Evolutionary conservation across 129 eudicot genomes (phyloP), one percentile per base, ranked within the genome.

Genomic region (Calendula officinalis): DNA sequence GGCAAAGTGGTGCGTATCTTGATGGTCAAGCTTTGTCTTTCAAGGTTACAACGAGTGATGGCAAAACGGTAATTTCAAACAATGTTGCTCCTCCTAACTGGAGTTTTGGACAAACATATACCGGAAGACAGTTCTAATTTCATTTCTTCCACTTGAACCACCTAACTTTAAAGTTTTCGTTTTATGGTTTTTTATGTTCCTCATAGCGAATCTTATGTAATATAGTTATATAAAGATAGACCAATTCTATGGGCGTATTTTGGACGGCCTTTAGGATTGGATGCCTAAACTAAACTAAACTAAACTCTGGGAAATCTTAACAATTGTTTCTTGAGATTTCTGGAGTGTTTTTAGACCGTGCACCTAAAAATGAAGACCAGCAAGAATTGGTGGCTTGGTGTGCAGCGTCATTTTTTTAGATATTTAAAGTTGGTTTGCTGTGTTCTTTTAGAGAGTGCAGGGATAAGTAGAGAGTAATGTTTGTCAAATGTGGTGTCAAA

Each of bases 91-190:
- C 89, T 41, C 60, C 78, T 16, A 61, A 58, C 38, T 83, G 89
- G 89, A 67, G 70, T 49, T 83, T 83, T 40, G 89, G 89, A 42
- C 85, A 83, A 48, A 83, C 89, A 47, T 83, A 56, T 66, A 66
- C 72, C 0, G 89, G 85, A 33, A 69, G 38, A 48, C 89, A 80
- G 60, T 75, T 80, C 67, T 64, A 66, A 54, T 22, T 22, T 22
- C 30, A 22, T 45, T 33, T 6, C 42, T 68, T 53, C 30, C 50
- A 35, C 55, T 55, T 14, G 45, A 71, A 55, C 41, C 10, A 41
- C 46, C 52, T 68, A 69, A 69, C 58, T 33, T 69, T 2, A 57
- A 30, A 45, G 34, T 12, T 16, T 27, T 40, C 8, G 1, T 36
- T 44, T 56, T 57, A 5, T 36, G 27, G 11, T 46, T 58, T 42